Evolutionary conservation across 306 rosid genomes (phyloP).

Genomic region (Begonia loranthoides): DNA sequence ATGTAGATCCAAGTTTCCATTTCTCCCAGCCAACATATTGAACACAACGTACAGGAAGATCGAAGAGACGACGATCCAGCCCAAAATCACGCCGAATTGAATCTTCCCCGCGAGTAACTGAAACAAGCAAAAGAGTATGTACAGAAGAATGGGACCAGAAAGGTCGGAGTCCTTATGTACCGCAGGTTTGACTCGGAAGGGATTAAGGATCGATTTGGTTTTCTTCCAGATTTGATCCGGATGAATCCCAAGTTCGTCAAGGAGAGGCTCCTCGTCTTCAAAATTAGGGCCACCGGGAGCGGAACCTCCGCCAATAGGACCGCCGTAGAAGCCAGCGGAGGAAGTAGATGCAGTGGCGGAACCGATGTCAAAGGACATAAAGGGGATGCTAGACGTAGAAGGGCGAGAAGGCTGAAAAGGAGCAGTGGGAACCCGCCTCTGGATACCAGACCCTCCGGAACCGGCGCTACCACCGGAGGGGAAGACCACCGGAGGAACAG

Average conservation of each 20-base stretch:
- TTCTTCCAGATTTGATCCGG: constrained; percentile 93
- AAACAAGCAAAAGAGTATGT: constrained; percentile 71
- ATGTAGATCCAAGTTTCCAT: constrained; percentile 77
- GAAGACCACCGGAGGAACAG: constrained; percentile 82
- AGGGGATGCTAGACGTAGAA: constrained; percentile 59
- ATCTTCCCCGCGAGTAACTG: constrained; percentile 89
- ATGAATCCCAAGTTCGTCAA: constrained; percentile 94
- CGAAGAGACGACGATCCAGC: constrained; percentile 93
- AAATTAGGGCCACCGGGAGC: constrained; percentile 29
- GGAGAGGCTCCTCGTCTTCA: constrained; percentile 93
- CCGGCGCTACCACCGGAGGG: constrained; percentile 57
- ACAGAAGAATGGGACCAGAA: constrained; percentile 87
- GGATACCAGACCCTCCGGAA: constrained; percentile 24
- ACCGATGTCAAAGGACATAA: constrained; percentile 90
- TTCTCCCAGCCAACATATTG: constrained; percentile 89
- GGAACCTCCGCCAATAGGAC: constrained; percentile 35
- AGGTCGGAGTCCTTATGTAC: constrained; percentile 77
- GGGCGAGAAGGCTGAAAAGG: constrained; percentile 73
- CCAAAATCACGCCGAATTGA: constrained; percentile 88
- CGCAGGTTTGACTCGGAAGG: constrained; percentile 55
- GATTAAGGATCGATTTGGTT: constrained; percentile 69
- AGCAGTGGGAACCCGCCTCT: constrained; percentile 66
- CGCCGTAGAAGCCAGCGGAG: constrained; percentile 37
- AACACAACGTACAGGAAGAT: constrained; percentile 80
- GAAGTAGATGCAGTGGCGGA: constrained; percentile 67